Evolutionary conservation across 73 alveolate species (phyloP), one percentile per base, ranked within the genome.

Genomic region (Paramecium sexaurelia): DNA sequence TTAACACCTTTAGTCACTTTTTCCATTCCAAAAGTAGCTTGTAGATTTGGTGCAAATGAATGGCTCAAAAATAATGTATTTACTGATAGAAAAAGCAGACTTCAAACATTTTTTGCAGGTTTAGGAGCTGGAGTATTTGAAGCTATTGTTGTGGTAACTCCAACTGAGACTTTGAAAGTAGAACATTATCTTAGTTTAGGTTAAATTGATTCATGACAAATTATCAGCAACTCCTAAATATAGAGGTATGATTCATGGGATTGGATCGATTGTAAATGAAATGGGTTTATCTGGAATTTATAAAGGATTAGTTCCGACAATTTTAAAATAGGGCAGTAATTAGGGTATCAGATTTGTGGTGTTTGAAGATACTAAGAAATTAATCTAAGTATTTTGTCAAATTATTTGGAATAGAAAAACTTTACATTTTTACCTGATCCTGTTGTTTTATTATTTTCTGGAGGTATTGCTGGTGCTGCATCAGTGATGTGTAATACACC

Each of bases 401-500:
- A 20, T 15, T 67, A 5, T 20, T 1, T 22, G 7, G 4, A 6
- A 8, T 26, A 78, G 90, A 78, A 40, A 40, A 40, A 10, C 4
- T 78, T 78, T 20, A 11, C 90, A 22, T 40, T 43, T 22, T 33
- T 78, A 0, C 90, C 90, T 17, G 90, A 78, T 20, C 90, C 90
- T 2, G 45, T 78, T 17, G 41, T 24, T 9, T 27, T 78, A 5
- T 86, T 96, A 56, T 29, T 97, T 6, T 94, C 98, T 32, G 99
- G 99, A 32, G 99, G 97, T 45, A 68, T 95, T 71, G 99, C 99
- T 41, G 99, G 99, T 45, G 95, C 96, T 51, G 96, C 95, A 56
- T 87, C 96, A 15, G 98, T 95, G 32, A 87, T 97, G 85, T 92
- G 93, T 66, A 96, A 96, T 61, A 97, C 95, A 86, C 99, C 99